These are phyloP conservation scores for Pestalotiopsis sp. DNA, from an alignment of 2,329 filamentous ascomycete genomes.

Conservation along the genomic window DNA sequence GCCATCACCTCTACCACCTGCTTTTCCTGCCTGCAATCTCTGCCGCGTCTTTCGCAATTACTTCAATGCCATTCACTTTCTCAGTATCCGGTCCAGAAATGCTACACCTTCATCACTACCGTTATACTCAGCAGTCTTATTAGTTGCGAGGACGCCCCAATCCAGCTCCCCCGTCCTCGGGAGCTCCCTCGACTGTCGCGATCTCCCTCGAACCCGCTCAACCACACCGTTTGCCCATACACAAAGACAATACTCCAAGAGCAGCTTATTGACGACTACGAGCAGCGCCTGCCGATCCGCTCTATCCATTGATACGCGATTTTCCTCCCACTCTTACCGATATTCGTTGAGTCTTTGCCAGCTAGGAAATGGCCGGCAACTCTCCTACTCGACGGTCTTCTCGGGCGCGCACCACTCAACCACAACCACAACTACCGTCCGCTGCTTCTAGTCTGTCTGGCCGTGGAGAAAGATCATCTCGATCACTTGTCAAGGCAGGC, in stretches of 20 bases:
- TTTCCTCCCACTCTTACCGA: not conserved
- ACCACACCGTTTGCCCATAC: not conserved
- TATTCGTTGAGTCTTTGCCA: conserved; percentile 18
- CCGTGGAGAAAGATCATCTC: conserved; percentile 72
- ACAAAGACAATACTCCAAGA: conserved; percentile 3
- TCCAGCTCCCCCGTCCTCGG: conserved; percentile 1
- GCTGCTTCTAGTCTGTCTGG: conserved; percentile 76
- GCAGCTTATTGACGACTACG: not conserved
- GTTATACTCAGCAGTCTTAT: not conserved
- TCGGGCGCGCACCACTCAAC: conserved; percentile 79
- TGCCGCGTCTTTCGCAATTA: not conserved
- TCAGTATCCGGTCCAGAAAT: conserved; percentile 1
- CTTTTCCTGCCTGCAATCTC: conserved; percentile 1
- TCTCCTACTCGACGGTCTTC: conserved; percentile 80
- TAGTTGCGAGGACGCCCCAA: not conserved
- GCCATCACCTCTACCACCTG: conserved; percentile 4
- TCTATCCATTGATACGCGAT: not conserved
- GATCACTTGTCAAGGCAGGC: conserved; percentile 69
- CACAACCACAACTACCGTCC: conserved; percentile 75
- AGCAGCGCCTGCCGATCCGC: not conserved
- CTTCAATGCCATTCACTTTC: not conserved
- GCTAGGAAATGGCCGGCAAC: conserved; percentile 48
- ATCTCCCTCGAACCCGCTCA: conserved; percentile 5
- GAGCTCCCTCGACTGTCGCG: not conserved
- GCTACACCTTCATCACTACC: not conserved